Evolutionary conservation across 2,329 filamentous ascomycete species (phyloP).

Genomic region (Incumbomyces lentus): DNA sequence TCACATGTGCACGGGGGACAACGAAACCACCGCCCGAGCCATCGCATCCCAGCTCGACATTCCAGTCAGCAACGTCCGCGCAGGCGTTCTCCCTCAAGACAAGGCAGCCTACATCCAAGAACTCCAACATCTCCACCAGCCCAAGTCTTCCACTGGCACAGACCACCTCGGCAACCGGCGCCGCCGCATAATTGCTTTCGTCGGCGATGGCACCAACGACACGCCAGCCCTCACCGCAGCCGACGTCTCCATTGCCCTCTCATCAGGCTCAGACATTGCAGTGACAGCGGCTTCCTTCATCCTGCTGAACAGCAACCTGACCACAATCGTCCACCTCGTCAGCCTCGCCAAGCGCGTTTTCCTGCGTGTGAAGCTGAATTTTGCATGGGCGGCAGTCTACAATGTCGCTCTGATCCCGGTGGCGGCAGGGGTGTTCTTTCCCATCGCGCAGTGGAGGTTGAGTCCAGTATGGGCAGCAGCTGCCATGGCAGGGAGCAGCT

Average conservation of each 20-base stretch:
- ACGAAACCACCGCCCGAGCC: slow-evolving; percentile 68
- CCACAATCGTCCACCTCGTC: slow-evolving; percentile 61
- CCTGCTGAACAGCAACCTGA: slow-evolving; percentile 60
- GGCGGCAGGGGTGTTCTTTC: slow-evolving; percentile 69
- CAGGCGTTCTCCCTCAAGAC: slow-evolving; percentile 73
- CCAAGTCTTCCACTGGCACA: too few species aligned
- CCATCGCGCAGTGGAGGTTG: slow-evolving; percentile 38
- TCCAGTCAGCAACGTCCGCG: slow-evolving; percentile 61
- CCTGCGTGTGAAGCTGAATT: slow-evolving; percentile 70
- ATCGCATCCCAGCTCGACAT: slow-evolving; percentile 72
- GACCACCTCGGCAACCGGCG: slow-evolving; percentile 6
- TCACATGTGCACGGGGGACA: slow-evolving; percentile 92
- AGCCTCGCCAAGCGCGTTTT: slow-evolving; percentile 63
- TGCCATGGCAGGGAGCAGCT: slow-evolving; percentile 86
- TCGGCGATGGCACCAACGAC: slow-evolving; percentile 81
- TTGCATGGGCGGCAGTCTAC: slow-evolving; percentile 75
- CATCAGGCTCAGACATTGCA: slow-evolving; percentile 71
- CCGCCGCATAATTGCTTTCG: slow-evolving; percentile 62
- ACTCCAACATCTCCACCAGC: slow-evolving; percentile 23
- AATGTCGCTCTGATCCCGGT: slow-evolving; percentile 69
- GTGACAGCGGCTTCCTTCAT: slow-evolving; percentile 75
- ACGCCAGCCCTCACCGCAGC: slow-evolving; percentile 69
- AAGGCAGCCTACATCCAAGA: slow-evolving; percentile 46
- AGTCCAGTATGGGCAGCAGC: slow-evolving; percentile 65
- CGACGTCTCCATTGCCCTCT: slow-evolving; percentile 74